These are phyloP conservation scores for Mucor velutinosus DNA, from an alignment of 371 early-diverging fungal genomes.

Conservation along the genomic window DNA sequence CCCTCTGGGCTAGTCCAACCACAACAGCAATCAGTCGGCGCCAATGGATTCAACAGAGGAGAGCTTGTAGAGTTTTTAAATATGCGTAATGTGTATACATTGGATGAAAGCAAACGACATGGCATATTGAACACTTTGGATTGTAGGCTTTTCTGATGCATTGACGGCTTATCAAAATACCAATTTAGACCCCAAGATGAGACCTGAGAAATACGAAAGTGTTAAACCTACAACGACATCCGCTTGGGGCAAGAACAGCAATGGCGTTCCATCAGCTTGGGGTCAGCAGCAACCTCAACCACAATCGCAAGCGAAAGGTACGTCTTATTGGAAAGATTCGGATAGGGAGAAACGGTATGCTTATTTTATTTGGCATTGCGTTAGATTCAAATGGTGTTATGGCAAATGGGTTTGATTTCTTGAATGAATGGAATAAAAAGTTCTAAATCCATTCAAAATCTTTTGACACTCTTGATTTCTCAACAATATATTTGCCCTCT, in stretches of 20 bases:
- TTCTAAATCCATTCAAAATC: slow-evolving; percentile 41
- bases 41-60: slow-evolving; percentile 23
- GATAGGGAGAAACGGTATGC: not conserved
- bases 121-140: not conserved
- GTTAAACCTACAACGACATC: slow-evolving; percentile 10
- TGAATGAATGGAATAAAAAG: slow-evolving; percentile 14
- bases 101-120: not conserved
- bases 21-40: slow-evolving; percentile 8
- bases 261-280: slow-evolving; percentile 18
- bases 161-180: slow-evolving; percentile 35
- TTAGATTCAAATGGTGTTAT: slow-evolving; percentile 12
- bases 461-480: slow-evolving; percentile 51
- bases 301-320: not conserved
- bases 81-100: slow-evolving; percentile 23
- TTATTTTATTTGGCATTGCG: not conserved
- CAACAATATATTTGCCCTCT: slow-evolving; percentile 75
- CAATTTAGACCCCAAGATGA: slow-evolving; percentile 28
- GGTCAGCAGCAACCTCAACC: slow-evolving; percentile 18
- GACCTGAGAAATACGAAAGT: slow-evolving; percentile 29
- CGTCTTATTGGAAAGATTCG: no score
- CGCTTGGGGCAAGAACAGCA: slow-evolving; percentile 14
- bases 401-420: slow-evolving; percentile 22
- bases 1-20: slow-evolving; percentile 4
- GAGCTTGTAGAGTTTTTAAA: slow-evolving; percentile 28
- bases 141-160: slow-evolving; percentile 29